These are phyloP conservation scores for Zygoascus sp. DNA, from an alignment of 1,139 yeast genomes.

Conservation along the genomic window DNA sequence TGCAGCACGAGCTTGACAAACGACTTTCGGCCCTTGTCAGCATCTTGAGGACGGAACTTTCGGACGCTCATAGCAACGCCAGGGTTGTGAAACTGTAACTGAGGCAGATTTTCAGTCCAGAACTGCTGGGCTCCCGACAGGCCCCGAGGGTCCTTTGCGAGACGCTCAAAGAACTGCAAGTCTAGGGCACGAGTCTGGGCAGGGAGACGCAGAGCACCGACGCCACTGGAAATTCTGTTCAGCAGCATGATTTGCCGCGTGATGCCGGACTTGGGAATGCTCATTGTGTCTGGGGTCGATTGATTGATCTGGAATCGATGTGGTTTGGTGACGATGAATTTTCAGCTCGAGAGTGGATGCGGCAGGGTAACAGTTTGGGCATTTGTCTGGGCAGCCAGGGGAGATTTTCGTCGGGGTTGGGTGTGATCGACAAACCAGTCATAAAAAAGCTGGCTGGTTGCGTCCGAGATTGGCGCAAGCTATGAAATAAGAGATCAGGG, in stretches of 20 bases:
- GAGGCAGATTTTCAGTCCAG: slow-evolving; percentile 71
- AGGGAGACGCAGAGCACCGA: slow-evolving; percentile 44
- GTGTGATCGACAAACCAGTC: background rate
- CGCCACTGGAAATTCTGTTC: slow-evolving; percentile 42
- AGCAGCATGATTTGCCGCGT: slow-evolving; percentile 42
- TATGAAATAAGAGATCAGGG: background rate
- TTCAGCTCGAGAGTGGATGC: background rate
- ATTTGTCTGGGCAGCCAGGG: too few relatives aligned
- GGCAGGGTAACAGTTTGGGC: slow-evolving; percentile 9
- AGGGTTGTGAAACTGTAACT: slow-evolving; percentile 80
- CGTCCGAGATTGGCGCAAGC: background rate
- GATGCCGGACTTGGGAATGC: slow-evolving; percentile 26
- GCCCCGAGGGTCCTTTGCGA: slow-evolving; percentile 15
- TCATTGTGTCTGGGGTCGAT: slow-evolving; percentile 1
- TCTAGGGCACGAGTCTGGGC: slow-evolving; percentile 40
- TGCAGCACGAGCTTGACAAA: slow-evolving; percentile 20
- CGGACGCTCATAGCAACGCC: slow-evolving; percentile 54
- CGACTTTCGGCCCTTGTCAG: slow-evolving; percentile 16
- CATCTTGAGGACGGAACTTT: slow-evolving; percentile 19
- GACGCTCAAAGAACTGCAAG: slow-evolving; percentile 42
- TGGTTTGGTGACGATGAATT: background rate
- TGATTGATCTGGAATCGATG: background rate
- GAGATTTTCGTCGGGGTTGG: background rate
- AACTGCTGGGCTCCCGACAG: slow-evolving; percentile 43
- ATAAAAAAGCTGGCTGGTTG: background rate